Percentiles rank a stretch among this genome's conserved stretches.
These are phyloP conservation scores for Thamnidium elegans DNA, from an alignment of 192 early-diverging fungal genomes.

Conservation along the genomic window DNA sequence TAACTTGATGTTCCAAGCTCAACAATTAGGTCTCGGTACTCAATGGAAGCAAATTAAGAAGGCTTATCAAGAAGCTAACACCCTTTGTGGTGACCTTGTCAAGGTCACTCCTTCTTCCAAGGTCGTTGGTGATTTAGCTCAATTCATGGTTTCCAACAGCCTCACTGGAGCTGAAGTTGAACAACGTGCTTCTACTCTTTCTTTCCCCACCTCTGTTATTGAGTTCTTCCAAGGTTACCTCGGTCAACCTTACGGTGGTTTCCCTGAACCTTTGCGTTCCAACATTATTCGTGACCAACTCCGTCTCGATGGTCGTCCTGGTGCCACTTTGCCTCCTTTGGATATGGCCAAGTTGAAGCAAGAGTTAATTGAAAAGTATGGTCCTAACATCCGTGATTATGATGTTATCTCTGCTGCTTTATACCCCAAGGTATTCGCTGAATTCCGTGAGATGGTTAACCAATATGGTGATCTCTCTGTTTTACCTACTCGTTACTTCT, in stretches of 20 bases:
- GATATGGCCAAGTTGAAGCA: constrained; percentile 73
- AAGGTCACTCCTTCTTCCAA: constrained; percentile 98
- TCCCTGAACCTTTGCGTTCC: constrained; percentile 85
- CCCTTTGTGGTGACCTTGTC: constrained; percentile 91
- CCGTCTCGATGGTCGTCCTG: constrained; percentile 83
- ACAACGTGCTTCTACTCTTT: constrained; percentile 73
- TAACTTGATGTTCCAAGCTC: constrained; percentile 96
- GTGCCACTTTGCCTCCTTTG: constrained; percentile 72
- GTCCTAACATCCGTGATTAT: constrained; percentile 76
- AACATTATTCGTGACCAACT: constrained; percentile 76
- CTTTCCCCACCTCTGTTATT: constrained; percentile 91
- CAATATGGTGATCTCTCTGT: constrained; percentile 85
- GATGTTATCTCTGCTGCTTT: constrained; percentile 86
- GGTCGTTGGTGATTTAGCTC: constrained; percentile 97
- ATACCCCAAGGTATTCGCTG: constrained; percentile 92
- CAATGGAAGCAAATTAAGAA: constrained; percentile 93
- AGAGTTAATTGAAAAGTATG: constrained; percentile 81
- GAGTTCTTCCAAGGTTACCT: constrained; percentile 98
- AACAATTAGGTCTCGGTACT: constrained; percentile 89
- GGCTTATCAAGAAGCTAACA: constrained; percentile 88
- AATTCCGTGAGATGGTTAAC: constrained; percentile 69
- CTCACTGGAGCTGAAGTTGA: constrained; percentile 71
- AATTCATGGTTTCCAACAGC: constrained; percentile 95
- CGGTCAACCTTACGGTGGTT: constrained; percentile 92
- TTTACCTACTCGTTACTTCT: constrained; percentile 89